Evolutionary conservation across 2,329 filamentous ascomycete genomes (phyloP).

Genomic region (Diaporthe ampelina): DNA sequence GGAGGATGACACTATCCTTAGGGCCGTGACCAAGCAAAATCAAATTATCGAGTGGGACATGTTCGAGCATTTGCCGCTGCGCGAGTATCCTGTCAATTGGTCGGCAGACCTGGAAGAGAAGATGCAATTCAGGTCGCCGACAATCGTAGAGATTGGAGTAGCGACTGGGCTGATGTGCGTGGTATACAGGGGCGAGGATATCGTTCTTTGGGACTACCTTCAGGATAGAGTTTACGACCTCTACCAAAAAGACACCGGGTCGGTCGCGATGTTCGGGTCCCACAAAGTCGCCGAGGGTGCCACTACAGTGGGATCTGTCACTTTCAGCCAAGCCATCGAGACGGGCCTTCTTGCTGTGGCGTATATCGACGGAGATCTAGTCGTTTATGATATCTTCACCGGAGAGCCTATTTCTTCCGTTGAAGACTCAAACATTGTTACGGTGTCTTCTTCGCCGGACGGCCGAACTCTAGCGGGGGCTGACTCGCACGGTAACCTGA

Average conservation of each 20-base stretch:
- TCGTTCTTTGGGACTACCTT: constrained; percentile 46
- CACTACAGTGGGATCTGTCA: constrained; percentile 42
- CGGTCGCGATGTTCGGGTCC: constrained; percentile 21
- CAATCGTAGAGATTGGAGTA: constrained; percentile 39
- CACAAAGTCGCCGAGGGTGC: constrained; percentile 34
- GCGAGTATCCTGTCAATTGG: constrained; percentile 36
- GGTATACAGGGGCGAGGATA: constrained; percentile 47
- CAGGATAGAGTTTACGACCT: constrained; percentile 44
- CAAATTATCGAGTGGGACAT: constrained; percentile 27
- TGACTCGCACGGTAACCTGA: constrained; percentile 45
- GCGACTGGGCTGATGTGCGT: constrained; percentile 45
- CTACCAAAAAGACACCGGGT: constrained; percentile 47
- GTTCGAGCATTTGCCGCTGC: background rate
- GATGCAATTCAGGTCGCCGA: constrained; percentile 42
- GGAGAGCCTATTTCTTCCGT: constrained; percentile 34
- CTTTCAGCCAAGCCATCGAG: constrained; percentile 44
- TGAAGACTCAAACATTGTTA: constrained; percentile 40
- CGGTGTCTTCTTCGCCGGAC: constrained; percentile 47
- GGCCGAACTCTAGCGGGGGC: constrained; percentile 48
- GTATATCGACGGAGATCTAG: constrained; percentile 48
- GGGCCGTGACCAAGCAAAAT: constrained; percentile 16
- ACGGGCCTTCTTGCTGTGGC: constrained; percentile 45
- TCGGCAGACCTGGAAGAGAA: constrained; percentile 41
- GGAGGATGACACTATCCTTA: constrained; percentile 29
- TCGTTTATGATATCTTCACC: constrained; percentile 45